Evolutionary conservation across 2,329 filamentous ascomycete genomes (phyloP).

Genomic region (Microsporum audouinii): DNA sequence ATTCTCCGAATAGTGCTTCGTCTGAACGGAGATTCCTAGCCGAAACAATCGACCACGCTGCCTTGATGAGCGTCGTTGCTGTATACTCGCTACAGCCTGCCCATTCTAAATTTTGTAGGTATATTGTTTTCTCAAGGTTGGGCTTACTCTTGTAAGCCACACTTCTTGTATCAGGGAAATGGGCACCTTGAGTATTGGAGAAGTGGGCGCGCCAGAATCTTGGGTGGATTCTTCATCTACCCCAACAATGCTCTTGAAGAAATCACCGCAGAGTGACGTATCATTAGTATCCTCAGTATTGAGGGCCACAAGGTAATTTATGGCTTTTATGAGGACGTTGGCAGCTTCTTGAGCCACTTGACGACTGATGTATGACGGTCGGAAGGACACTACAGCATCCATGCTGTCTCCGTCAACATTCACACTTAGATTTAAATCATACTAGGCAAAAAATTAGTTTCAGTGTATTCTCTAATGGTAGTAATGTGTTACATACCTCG

Average conservation of each 20-base stretch:
- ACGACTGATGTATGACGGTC: background rate
- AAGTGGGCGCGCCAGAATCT: background rate
- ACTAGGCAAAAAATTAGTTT: background rate
- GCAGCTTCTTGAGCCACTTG: background rate
- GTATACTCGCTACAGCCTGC: background rate
- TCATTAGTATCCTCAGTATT: background rate
- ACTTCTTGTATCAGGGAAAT: background rate
- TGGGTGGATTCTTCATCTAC: background rate
- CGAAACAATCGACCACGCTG: conserved; percentile 10
- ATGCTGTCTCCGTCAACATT: conserved; percentile 1
- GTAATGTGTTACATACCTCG: background rate
- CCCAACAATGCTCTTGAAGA: background rate
- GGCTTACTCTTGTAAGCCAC: background rate
- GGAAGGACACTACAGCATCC: background rate
- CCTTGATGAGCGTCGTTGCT: conserved; percentile 4
- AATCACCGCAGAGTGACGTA: background rate
- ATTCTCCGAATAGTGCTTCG: conserved; percentile 34
- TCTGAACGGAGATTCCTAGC: conserved; percentile 16
- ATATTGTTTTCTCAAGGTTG: background rate
- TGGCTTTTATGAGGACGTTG: background rate
- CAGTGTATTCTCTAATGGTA: background rate
- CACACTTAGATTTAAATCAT: background rate
- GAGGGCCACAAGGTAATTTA: background rate
- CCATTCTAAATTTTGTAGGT: background rate
- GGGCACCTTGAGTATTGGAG: background rate